Base-by-base conservation (phyloP, 2,329 filamentous ascomycete species). In the Botrytis sinoallii region DNA sequence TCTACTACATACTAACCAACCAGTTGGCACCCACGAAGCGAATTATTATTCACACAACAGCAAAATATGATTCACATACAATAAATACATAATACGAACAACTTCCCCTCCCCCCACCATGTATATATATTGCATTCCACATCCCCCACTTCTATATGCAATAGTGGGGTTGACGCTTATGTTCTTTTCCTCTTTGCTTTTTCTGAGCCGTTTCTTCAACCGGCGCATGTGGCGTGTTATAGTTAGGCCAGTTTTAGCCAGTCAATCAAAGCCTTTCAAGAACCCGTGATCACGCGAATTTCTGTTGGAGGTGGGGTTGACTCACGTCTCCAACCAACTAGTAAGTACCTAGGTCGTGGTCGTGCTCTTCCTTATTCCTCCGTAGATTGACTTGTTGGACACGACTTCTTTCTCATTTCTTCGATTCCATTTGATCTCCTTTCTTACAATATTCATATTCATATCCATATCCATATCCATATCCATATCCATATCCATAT, bases 281-380 rank as follows among this genome's bases (percentile, higher is more conserved):
- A 40, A 38, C 35, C 46, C 65, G 65, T 67, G 65, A 67, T 18
- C 6, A 67, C 65, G 65, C 65, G 65, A 67, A 55, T 29, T 44
- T 35, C 8, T 14, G 32, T 35, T 44, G 32, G 32, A 67, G 25
- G 65, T 67, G 65, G 65, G 65, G 46, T 40, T 55, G 38, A 38
- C 63, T 67, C 65, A 55, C 65, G 65, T 67, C 65, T 67, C 46
- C 46, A 57, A 29, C 44, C 12, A 52, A 35, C 6, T 22, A 14
- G n/a, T 9, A 32, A 32, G 32, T 25, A 48, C 46, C 32, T 35
- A 22, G 57, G 32, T 60, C 14, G 35, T 48, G 57, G 29, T 60
- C 25, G 35, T 48, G 25, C 22, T 52, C 46, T 25, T 52, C 46
- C 22, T 52, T 12, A 16, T 14, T 55, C 1, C 48, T 55, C 12